phyloP scores from a whole-genome alignment of 31 red algal species.

The Asparagopsis taxiformis region DNA sequence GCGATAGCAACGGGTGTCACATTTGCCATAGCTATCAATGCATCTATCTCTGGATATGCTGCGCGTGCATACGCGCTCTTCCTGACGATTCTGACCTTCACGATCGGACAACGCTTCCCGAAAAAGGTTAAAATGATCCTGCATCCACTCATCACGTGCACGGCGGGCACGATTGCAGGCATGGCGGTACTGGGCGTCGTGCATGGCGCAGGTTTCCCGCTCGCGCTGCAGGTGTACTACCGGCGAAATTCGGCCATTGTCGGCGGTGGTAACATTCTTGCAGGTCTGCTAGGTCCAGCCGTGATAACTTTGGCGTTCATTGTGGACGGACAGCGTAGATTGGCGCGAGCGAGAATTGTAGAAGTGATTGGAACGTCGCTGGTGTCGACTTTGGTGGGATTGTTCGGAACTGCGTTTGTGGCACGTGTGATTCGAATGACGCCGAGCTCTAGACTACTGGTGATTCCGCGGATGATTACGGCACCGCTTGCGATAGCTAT shows the following conservation, averaged over 20 bases:
- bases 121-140: slow-evolving; percentile 46
- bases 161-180: slow-evolving; percentile 50
- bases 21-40: slow-evolving; percentile 12
- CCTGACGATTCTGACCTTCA: slow-evolving; percentile 82
- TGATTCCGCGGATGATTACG: slow-evolving; percentile 87
- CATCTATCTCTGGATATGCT: slow-evolving; percentile 3
- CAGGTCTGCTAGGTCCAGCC: slow-evolving; percentile 87
- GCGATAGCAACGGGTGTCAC: slow-evolving; percentile 11
- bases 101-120: slow-evolving; percentile 77
- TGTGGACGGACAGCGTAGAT: slow-evolving; percentile 74
- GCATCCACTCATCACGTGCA: slow-evolving; percentile 92
- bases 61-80: slow-evolving; percentile 48
- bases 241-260: slow-evolving; percentile 6
- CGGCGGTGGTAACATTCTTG: slow-evolving; percentile 85
- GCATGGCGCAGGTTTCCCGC: slow-evolving; percentile 37
- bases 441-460: slow-evolving; percentile 40
- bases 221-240: slow-evolving; percentile 52
- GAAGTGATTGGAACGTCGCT: slow-evolving; percentile 73
- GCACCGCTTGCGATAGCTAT: slow-evolving; percentile 94
- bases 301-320: slow-evolving; percentile 98
- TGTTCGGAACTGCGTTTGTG: slow-evolving; percentile 86
- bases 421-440: slow-evolving; percentile 60
- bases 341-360: slow-evolving; percentile 40
- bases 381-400: slow-evolving; percentile 52
- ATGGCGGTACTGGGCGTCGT: slow-evolving; percentile 51